These are phyloP conservation scores for Arthrobotrys pseudoclavata DNA, from an alignment of 2,329 filamentous ascomycete genomes.

Conservation along the genomic window DNA sequence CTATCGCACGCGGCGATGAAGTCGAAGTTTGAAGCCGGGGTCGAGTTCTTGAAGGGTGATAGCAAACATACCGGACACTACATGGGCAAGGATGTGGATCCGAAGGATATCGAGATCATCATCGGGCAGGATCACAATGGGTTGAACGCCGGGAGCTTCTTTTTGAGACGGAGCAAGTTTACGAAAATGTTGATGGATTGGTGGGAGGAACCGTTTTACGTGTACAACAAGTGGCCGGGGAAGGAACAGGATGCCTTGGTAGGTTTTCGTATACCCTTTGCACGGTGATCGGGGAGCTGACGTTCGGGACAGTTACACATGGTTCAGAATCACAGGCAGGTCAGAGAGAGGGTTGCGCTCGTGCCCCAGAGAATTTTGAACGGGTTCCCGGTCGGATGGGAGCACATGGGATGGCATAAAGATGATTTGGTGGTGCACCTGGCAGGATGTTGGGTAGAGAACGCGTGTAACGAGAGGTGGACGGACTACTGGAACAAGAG, in stretches of 20 bases:
- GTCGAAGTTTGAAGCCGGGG: conserved; percentile 62
- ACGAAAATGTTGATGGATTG: conserved; percentile 66
- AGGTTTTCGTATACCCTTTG: conserved; percentile 10
- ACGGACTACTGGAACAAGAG: conserved; percentile 65
- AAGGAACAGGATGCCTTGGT: conserved; percentile 66
- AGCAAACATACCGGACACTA: conserved; percentile 63
- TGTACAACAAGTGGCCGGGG: conserved; percentile 64
- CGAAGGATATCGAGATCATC: conserved; percentile 66
- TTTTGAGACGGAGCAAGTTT: conserved; percentile 66
- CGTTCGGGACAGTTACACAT: conserved; percentile 61
- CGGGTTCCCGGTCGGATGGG: conserved; percentile 65
- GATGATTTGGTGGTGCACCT: conserved; percentile 67
- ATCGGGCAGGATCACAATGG: conserved; percentile 67
- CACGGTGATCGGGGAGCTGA: not conserved
- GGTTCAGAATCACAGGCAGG: conserved; percentile 65
- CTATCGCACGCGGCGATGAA: conserved; percentile 64
- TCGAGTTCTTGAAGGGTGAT: conserved; percentile 63
- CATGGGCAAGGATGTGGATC: conserved; percentile 59
- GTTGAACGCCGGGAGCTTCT: conserved; percentile 67
- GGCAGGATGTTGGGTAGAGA: conserved; percentile 66
- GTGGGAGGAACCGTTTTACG: conserved; percentile 66
- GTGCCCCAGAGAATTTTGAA: conserved; percentile 66
- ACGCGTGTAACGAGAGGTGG: conserved; percentile 65
- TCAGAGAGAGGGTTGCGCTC: conserved; percentile 66
- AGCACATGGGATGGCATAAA: conserved; percentile 66